Conservation (phyloP, 352 stramenopile genomes). For the Bremia lactucae region DNA sequence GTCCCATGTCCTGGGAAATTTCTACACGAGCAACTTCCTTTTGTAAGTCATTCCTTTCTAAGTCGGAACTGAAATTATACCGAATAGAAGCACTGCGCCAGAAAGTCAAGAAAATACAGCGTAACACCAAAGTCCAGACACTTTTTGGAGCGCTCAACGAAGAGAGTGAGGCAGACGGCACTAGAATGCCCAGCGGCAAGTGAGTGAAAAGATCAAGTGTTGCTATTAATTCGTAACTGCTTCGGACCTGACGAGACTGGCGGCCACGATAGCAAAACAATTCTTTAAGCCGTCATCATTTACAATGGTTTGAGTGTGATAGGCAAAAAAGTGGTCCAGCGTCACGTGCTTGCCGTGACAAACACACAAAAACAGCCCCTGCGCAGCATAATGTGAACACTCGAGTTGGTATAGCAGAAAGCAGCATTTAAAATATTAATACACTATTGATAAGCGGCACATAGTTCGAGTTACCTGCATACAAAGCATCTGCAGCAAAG, state of each 20-base stretch:
- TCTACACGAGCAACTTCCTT: conserved; percentile 22
- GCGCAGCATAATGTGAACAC: conserved; percentile 73
- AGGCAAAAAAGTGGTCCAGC: conserved; percentile 81
- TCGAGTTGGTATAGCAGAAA: conserved; percentile 9
- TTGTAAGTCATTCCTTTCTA: neutral
- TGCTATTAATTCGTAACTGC: neutral
- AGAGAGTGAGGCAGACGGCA: conserved; percentile 61
- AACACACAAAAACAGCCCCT: conserved; percentile 59
- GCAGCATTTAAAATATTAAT: neutral
- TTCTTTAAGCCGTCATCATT: conserved; percentile 77
- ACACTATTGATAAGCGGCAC: neutral
- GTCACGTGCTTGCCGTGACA: conserved; percentile 61
- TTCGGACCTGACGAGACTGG: conserved; percentile 37
- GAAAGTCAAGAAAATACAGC: conserved; percentile 81
- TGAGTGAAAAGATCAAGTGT: conserved; percentile 1
- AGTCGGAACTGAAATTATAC: conserved; percentile 15
- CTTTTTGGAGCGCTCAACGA: conserved; percentile 86
- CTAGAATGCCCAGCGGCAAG: conserved; percentile 13
- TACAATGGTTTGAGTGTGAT: conserved; percentile 61
- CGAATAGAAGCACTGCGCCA: conserved; percentile 76
- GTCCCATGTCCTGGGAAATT: conserved; percentile 78
- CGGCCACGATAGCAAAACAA: conserved; percentile 53
- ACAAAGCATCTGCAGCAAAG: conserved; percentile 77
- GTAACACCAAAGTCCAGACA: conserved; percentile 87
- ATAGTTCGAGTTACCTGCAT: conserved; percentile 77